Evolutionary conservation across 768 basidiomycete genomes (phyloP), one percentile per base, ranked within the genome.

Genomic region (Tremella mesenterica): DNA sequence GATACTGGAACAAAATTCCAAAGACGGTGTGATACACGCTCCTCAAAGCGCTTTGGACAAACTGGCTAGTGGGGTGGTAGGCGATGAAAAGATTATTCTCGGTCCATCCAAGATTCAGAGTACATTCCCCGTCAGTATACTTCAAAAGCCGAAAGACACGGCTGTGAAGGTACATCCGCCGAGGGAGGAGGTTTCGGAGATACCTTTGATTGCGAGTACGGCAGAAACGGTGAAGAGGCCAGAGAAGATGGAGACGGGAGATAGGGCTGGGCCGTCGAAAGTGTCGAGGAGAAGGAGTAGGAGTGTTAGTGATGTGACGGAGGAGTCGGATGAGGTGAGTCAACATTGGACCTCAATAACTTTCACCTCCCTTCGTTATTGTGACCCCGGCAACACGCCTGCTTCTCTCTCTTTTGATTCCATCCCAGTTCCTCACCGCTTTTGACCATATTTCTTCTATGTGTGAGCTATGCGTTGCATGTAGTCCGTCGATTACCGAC

Each of bases 21-120:
- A 52, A 20, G 63, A 67, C 26, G 67, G 67, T 2, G 25, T 56
- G 4, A 27, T 65, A 5, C 36, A 58, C 8, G 69, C 70, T 48
- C 71, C 71, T 9, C 61, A 59, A 44, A 64, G 61, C 21, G 71
- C 67, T 10, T 47, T 73, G 12, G 69, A 73, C 36, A 57, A 58
- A 29, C 50, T 66, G 2, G 43, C 20, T 9, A 16, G 23, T 23
- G 8, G 38, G 38, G 14, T 41, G n/a, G 38, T 23, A 41, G 14
- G 23, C 23, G n/a, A 41, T 18, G 38, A 41, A 18, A 5, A n/a
- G 38, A 41, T 23, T 41, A 8, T 16, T n/a, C 38, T 23, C 38
- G 14, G n/a, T 41, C 23, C 55, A 49, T 20, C 52, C 57, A 2
- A 51, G 4, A 20, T 29, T 43, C 29, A 47, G n/a, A 16, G n/a